phyloP scores from a whole-genome alignment of 192 early-diverging fungal genomes.

The Physocladia obscura region DNA sequence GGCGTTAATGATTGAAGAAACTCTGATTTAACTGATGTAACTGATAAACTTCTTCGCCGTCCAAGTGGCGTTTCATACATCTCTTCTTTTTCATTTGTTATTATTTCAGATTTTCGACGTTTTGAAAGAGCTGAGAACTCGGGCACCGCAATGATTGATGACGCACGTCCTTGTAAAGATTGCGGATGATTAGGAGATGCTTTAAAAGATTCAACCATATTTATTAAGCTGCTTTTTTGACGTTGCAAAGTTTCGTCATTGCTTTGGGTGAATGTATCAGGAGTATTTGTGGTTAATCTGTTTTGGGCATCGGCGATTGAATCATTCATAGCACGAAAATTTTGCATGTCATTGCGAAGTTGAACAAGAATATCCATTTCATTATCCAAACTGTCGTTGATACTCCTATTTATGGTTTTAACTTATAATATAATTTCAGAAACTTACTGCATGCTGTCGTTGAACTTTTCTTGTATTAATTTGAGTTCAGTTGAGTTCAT shows the following conservation, averaged over 20 bases:
- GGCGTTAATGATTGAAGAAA: too few relatives aligned
- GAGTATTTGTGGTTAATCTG: not conserved
- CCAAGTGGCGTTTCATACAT: too few relatives aligned
- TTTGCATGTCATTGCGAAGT: constrained; percentile 5
- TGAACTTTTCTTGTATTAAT: constrained; percentile 1
- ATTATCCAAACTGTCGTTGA: constrained; percentile 10
- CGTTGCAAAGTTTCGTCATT: too few relatives aligned
- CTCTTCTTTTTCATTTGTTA: too few relatives aligned
- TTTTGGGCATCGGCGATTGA: not conserved
- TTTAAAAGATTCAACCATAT: too few relatives aligned
- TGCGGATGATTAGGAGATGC: too few relatives aligned
- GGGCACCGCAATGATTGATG: constrained; percentile 3
- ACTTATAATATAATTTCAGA: too few relatives aligned
- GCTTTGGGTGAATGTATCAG: too few relatives aligned
- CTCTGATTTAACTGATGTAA: too few relatives aligned
- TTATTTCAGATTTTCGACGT: too few relatives aligned
- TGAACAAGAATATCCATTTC: constrained; percentile 18
- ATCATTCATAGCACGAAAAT: not conserved
- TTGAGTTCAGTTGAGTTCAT: not conserved
- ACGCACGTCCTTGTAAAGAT: not conserved
- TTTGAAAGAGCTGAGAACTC: constrained; percentile 6
- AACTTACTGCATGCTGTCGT: constrained; percentile 12
- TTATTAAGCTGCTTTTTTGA: too few relatives aligned
- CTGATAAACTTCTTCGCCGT: not conserved
- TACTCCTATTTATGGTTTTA: not conserved